Base-by-base conservation (phyloP, 2,329 filamentous ascomycete genomes). In the Claviceps sp. region DNA sequence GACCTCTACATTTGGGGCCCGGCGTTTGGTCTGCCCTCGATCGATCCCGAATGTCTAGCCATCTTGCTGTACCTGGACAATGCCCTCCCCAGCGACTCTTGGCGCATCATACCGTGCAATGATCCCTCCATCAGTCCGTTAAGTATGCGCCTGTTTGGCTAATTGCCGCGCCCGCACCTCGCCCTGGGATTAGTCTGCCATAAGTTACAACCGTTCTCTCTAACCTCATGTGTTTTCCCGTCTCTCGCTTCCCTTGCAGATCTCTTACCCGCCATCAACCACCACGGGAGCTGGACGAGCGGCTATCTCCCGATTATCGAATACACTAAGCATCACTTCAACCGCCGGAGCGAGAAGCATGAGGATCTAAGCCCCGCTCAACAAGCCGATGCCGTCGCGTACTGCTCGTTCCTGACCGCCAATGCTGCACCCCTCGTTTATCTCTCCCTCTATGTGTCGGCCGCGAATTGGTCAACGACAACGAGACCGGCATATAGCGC, bases 1-100 rank as follows among this genome's bases (percentile, higher is more conserved):
- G 80, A 91, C 70, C 79, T 98, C 55, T 86, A 95, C 69, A 78
- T 95, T 62, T 95, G 90, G 85, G 90, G 90, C 48, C 84, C 88
- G 51, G 90, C 87, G 42, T 95, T 95, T 66, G 83, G 82, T 42
- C 79, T 96, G 45, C 84, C 91, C 14, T 97, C 93, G 44, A 85
- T 97, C 61, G 90, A 97, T 62, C 76, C 91, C 46, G 87, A 95
- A 72, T 97, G 90, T 64, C 79, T 95, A 55, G 90, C 90, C 30
- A 76, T 85, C 44, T 81, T 95, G 58, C 81, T 86, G 50, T 90
- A 90, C 65, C 75, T 95, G 53, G 77, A 80, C 55, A 73, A 80
- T 60, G 76, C 76, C 53, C 71, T 87, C 24, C 76, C 78, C 52
- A 68, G 72, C 47, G 69, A 78, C 59, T 64, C 64, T 46, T 95